Percentiles rank a stretch among this genome's conserved stretches.
Evolutionary conservation across 1,284 basidiomycete genomes (phyloP).

Genomic region (Trametes versicolor): DNA sequence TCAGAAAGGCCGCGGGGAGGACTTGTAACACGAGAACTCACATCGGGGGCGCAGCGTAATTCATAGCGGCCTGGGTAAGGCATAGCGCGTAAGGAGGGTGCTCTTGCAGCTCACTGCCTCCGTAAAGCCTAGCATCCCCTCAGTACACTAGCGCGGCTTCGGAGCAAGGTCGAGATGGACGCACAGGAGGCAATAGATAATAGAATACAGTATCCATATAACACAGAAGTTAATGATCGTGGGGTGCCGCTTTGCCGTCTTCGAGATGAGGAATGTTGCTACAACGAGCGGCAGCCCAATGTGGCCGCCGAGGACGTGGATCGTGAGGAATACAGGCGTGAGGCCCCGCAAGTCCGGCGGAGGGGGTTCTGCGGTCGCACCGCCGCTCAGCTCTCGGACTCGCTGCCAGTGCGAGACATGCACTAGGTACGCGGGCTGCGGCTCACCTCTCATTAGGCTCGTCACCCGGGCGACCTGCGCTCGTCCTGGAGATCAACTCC

Average conservation of each 20-base stretch:
- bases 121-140: slow-evolving; percentile 48
- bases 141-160: background rate
- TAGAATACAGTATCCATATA: slow-evolving; percentile 63
- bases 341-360: slow-evolving; percentile 28
- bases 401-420: slow-evolving; percentile 7
- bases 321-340: slow-evolving; percentile 35
- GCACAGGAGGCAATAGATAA: slow-evolving; percentile 60
- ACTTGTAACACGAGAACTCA: slow-evolving; percentile 40
- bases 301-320: slow-evolving; percentile 45
- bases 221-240: slow-evolving; percentile 52
- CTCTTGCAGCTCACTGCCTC: slow-evolving; percentile 38
- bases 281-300: slow-evolving; percentile 46
- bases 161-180: slow-evolving; percentile 34
- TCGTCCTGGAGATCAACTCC: slow-evolving; percentile 35
- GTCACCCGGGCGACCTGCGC: slow-evolving; percentile 28
- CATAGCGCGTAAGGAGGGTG: slow-evolving; percentile 48
- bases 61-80: slow-evolving; percentile 59
- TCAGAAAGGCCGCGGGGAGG: background rate
- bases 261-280: slow-evolving; percentile 42
- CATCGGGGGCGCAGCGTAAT: slow-evolving; percentile 64
- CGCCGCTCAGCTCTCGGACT: background rate
- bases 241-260: slow-evolving; percentile 40
- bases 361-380: slow-evolving; percentile 23
- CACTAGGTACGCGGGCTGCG: slow-evolving; percentile 25
- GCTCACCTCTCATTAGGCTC: slow-evolving; percentile 26